Conservation (phyloP, 2,329 filamentous ascomycete species). For the Exophiala lecanii-corni region DNA sequence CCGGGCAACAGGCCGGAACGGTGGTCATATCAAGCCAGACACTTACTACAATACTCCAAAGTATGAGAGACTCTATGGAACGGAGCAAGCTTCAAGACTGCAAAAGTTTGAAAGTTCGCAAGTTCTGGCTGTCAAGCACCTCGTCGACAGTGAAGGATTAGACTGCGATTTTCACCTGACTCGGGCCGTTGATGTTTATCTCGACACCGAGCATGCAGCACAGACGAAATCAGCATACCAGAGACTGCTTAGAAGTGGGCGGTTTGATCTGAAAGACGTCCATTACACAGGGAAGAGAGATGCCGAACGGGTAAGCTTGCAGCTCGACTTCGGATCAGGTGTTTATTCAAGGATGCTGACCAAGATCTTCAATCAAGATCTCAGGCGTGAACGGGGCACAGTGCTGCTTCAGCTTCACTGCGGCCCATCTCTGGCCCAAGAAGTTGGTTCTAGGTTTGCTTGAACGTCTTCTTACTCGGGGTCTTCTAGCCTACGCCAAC, state of each 20-base stretch:
- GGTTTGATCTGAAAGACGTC: constrained; percentile 3
- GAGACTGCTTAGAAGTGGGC: background rate
- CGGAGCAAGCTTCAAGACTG: constrained; percentile 35
- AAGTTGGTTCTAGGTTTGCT: constrained; percentile 75
- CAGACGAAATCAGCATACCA: background rate
- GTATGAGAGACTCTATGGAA: constrained; percentile 31
- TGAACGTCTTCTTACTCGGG: constrained; percentile 50
- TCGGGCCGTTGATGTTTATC: constrained; percentile 35
- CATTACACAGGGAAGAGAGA: constrained; percentile 1
- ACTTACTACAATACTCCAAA: constrained; percentile 35
- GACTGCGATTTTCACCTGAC: constrained; percentile 40
- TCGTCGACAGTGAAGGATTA: constrained; percentile 36
- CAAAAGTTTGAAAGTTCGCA: constrained; percentile 38
- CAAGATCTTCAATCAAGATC: background rate
- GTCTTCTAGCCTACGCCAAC: constrained; percentile 46
- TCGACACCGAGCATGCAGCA: constrained; percentile 29
- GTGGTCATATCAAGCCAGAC: constrained; percentile 42
- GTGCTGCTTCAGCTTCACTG: constrained; percentile 31
- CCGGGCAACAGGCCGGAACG: constrained; percentile 43
- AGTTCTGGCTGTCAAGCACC: constrained; percentile 33
- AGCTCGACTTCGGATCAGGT: no score
- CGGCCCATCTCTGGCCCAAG: constrained; percentile 55
- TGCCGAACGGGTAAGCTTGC: constrained; percentile 6
- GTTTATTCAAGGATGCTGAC: background rate
- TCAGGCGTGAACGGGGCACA: constrained; percentile 35